These are phyloP conservation scores for Cercospora zeina DNA, from an alignment of 2,329 filamentous ascomycete species.

Conservation along the genomic window DNA sequence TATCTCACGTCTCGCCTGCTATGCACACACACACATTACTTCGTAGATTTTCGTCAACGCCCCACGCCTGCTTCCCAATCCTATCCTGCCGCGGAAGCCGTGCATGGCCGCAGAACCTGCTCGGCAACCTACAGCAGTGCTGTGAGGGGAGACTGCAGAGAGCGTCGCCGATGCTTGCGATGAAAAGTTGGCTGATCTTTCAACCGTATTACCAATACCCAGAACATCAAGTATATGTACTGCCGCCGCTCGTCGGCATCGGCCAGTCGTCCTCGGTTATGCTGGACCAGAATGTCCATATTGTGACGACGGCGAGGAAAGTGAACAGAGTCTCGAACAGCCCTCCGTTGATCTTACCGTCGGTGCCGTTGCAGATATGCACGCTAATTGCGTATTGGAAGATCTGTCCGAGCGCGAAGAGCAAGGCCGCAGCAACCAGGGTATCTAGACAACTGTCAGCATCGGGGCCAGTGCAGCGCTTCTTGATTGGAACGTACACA, in stretches of 20 bases:
- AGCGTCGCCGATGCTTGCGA: slow-evolving; percentile 7
- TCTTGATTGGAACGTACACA: slow-evolving; percentile 58
- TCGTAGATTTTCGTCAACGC: slow-evolving; percentile 24
- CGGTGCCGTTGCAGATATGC: slow-evolving; percentile 81
- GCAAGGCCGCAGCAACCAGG: slow-evolving; percentile 67
- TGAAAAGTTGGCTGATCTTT: slow-evolving; percentile 7
- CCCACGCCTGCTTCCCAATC: slow-evolving; percentile 19
- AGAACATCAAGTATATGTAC: slow-evolving; percentile 42
- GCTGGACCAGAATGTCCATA: slow-evolving; percentile 98
- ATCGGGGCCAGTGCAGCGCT: background rate
- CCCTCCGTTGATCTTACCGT: slow-evolving; percentile 86
- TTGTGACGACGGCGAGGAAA: slow-evolving; percentile 72
- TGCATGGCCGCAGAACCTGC: slow-evolving; percentile 7
- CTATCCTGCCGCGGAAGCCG: slow-evolving; percentile 19
- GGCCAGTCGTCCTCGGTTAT: slow-evolving; percentile 99
- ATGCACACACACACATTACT: slow-evolving; percentile 30
- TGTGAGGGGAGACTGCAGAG: slow-evolving; percentile 6
- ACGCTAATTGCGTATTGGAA: slow-evolving; percentile 95
- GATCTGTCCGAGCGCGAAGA: slow-evolving; percentile 90
- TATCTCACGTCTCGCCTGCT: slow-evolving; percentile 30
- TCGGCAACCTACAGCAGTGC: slow-evolving; percentile 14
- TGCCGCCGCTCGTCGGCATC: slow-evolving; percentile 49
- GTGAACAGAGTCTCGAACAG: slow-evolving; percentile 94
- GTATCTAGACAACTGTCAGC: slow-evolving; percentile 59
- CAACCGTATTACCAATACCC: slow-evolving; percentile 12